These are phyloP conservation scores for Tephrocybe sp. DNA, from an alignment of 768 basidiomycete species.

Conservation along the genomic window DNA sequence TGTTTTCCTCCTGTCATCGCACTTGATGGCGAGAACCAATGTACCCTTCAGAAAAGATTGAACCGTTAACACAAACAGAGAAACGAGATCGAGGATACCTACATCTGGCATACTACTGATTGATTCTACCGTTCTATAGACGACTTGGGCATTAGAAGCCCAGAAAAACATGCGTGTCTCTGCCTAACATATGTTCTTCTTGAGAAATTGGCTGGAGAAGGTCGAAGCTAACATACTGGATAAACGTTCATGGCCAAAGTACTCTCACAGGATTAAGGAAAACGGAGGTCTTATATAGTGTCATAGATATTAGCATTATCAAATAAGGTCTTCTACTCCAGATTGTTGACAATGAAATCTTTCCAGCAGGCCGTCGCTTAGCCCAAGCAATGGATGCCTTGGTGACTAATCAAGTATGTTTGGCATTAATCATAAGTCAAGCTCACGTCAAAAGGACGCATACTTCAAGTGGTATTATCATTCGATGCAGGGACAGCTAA, in stretches of 20 bases:
- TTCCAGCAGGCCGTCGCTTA: too few species aligned
- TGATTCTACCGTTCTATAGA: constrained; percentile 57
- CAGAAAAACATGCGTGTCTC: constrained; percentile 73
- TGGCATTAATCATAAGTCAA: too few species aligned
- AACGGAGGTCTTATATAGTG: too few species aligned
- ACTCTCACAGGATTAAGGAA: constrained; percentile 28
- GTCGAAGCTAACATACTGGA: constrained; percentile 40
- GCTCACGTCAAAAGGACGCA: too few species aligned
- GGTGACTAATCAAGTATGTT: too few species aligned
- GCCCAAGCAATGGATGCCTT: too few species aligned
- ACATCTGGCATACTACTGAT: constrained; percentile 59
- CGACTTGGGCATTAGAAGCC: constrained; percentile 48
- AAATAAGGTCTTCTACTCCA: too few species aligned
- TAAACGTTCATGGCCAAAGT: constrained; percentile 78
- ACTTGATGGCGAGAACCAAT: constrained; percentile 48
- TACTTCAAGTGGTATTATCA: too few species aligned
- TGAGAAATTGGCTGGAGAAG: constrained; percentile 8
- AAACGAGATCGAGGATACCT: constrained; percentile 19
- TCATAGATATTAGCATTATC: too few species aligned
- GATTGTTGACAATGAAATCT: too few species aligned
- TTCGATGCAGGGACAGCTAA: too few species aligned
- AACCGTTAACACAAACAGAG: constrained; percentile 2
- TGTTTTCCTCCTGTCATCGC: constrained; percentile 42
- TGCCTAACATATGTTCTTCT: constrained; percentile 40
- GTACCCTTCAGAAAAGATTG: constrained; percentile 50